Evolutionary conservation across 1,284 basidiomycete species (phyloP), one percentile per base, ranked within the genome.

Genomic region (Cutaneotrichosporon sp.): DNA sequence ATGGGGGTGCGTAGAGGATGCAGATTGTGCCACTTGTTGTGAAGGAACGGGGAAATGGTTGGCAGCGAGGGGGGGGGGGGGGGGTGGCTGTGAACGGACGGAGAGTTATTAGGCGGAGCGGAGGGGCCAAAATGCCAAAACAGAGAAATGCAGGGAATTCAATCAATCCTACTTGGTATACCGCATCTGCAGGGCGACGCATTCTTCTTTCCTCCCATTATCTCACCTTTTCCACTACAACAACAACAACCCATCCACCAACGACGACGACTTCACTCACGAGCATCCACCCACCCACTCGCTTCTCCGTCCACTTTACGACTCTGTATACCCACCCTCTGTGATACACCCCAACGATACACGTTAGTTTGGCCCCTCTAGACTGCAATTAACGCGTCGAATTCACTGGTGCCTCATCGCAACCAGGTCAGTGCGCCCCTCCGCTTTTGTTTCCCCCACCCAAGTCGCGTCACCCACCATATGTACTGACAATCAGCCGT

Each of bases 191-290:
- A n/a, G n/a, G n/a, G n/a, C n/a, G n/a, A n/a, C n/a, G n/a, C n/a
- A n/a, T n/a, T n/a, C 24, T 27, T 50, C 24, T 29, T 50, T 50
- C 47, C 27, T 50, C 47, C 47, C 47, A 50, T 50, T 50, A 50
- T 27, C 24, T 24, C 47, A 50, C 27, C 47, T 7, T 50, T 50
- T 18, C n/a, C n/a, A n/a, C n/a, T 27, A n/a, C n/a, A n/a, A n/a
- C n/a, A n/a, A n/a, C n/a, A n/a, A n/a, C n/a, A n/a, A n/a, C 16
- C 9, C 11, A 22, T 14, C 13, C 47, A 27, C 16, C 47, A 22
- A 27, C 47, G 6, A 29, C 22, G 7, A 50, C 25, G 3, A 27
- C 47, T 24, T 50, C 47, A 6, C 36, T 16, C 18, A 11, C 13
- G 6, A 16, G 36, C 36, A 38, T 38, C 36, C 36, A 38, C 36